These are phyloP conservation scores for Gastrolobium villosum DNA, from an alignment of 306 rosid genomes.

Conservation along the genomic window DNA sequence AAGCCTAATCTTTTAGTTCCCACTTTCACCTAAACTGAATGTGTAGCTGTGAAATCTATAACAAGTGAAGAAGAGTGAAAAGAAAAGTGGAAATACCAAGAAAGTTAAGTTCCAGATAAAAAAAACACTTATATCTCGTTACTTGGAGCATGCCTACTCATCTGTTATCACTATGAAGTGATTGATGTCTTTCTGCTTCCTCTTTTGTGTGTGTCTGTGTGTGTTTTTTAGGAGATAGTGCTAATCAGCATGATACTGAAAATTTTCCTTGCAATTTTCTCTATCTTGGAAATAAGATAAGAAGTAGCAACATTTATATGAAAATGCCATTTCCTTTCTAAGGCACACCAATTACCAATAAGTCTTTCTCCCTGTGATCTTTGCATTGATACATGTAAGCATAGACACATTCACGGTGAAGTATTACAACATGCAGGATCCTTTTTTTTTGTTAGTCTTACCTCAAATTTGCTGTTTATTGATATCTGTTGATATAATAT, in stretches of 20 bases:
- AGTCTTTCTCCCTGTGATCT: constrained; percentile 6
- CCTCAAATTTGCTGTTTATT: constrained; percentile 13
- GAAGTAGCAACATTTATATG: constrained; percentile 1
- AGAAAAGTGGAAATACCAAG: background rate
- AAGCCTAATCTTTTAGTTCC: constrained; percentile 1
- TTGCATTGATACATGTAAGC: constrained; percentile 4
- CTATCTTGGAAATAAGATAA: background rate
- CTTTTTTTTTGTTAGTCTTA: background rate
- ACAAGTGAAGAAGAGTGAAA: constrained; percentile 21
- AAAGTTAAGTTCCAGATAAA: background rate
- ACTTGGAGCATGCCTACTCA: background rate
- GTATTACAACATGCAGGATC: constrained; percentile 1
- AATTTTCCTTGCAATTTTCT: background rate
- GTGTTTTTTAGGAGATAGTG: background rate
- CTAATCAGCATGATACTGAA: constrained; percentile 15
- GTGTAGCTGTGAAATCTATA: constrained; percentile 20
- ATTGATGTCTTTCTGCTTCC: background rate
- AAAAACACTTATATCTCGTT: background rate
- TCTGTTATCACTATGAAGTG: background rate
- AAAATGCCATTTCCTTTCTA: constrained; percentile 21
- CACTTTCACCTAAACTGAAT: constrained; percentile 13
- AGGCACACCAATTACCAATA: background rate
- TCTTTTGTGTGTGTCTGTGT: background rate
- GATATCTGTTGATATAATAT: constrained; percentile 10
- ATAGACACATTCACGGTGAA: constrained; percentile 1